These are phyloP conservation scores for Chloris gayana DNA, from an alignment of 176 grass and related monocot genomes.

Conservation along the genomic window DNA sequence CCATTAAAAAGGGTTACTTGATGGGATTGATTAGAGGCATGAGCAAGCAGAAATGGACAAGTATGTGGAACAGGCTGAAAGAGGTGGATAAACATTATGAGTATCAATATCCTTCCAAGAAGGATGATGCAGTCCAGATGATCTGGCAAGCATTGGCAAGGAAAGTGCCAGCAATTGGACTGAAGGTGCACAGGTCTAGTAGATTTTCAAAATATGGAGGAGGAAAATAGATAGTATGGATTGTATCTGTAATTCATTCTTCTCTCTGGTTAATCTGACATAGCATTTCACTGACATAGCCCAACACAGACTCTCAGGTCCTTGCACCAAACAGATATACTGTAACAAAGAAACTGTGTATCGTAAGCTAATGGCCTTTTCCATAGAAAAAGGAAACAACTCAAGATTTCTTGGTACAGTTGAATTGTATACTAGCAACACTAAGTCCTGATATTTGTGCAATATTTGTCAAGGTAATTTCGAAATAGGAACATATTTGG, in stretches of 20 bases:
- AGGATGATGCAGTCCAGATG: constrained; percentile 85
- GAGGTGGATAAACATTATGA: constrained; percentile 75
- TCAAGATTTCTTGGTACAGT: neutral
- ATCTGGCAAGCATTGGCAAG: constrained; percentile 78
- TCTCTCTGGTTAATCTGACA: constrained; percentile 29
- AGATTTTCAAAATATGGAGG: constrained; percentile 57
- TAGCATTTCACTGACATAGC: constrained; percentile 29
- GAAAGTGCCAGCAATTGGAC: constrained; percentile 52
- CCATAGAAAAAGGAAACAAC: neutral
- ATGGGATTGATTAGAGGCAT: constrained; percentile 56
- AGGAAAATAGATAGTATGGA: constrained; percentile 34
- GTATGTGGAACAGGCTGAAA: constrained; percentile 79
- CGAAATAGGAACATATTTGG: neutral
- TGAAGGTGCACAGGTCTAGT: constrained; percentile 65
- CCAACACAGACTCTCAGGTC: neutral
- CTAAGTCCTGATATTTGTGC: neutral
- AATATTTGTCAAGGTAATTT: neutral
- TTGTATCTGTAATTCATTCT: neutral
- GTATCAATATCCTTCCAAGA: constrained; percentile 66
- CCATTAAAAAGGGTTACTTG: constrained; percentile 70
- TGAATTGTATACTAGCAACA: constrained; percentile 20
- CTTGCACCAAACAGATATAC: constrained; percentile 16
- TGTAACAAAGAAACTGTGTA: constrained; percentile 11
- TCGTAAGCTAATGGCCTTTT: neutral
- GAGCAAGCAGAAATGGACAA: constrained; percentile 57